A percentile compares a stretch with the other conserved stretches of the same genome.
Conservation (phyloP, 1,284 basidiomycete genomes). For the Violaceomyces palustris region DNA sequence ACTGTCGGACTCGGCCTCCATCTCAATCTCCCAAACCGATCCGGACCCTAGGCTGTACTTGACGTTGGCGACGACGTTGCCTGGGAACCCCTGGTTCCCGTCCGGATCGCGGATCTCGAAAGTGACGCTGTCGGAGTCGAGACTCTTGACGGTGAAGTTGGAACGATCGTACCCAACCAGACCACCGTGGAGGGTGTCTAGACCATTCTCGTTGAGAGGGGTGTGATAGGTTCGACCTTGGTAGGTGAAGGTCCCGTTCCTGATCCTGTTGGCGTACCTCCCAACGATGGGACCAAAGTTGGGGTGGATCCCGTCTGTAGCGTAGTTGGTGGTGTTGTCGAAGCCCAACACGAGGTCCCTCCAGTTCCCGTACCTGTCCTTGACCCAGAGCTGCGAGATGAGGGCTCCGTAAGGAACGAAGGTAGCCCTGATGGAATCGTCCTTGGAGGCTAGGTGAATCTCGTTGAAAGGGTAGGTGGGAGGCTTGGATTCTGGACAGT, state of each 20-base stretch:
- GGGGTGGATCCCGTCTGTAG: slow-evolving; percentile 39
- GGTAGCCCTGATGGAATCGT: slow-evolving; percentile 40
- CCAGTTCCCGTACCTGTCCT: slow-evolving; percentile 33
- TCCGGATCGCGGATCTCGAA: slow-evolving; percentile 36
- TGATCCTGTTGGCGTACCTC: slow-evolving; percentile 47
- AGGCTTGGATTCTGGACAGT: slow-evolving; percentile 17
- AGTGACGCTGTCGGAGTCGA: slow-evolving; percentile 20
- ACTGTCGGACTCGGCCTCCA: slow-evolving; percentile 28
- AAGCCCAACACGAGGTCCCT: slow-evolving; percentile 40
- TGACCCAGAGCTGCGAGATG: slow-evolving; percentile 44
- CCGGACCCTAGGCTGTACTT: slow-evolving; percentile 23
- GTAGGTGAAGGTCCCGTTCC: slow-evolving; percentile 44
- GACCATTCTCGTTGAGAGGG: slow-evolving; percentile 27
- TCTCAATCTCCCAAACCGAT: slow-evolving; percentile 28
- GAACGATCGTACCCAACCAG: slow-evolving; percentile 40
- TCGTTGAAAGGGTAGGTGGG: slow-evolving; percentile 39
- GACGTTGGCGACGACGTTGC: slow-evolving; percentile 17
- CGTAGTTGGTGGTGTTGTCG: slow-evolving; percentile 49
- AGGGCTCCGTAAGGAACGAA: slow-evolving; percentile 40
- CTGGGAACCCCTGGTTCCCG: slow-evolving; percentile 48
- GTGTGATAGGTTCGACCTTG: slow-evolving; percentile 29
- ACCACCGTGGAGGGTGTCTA: slow-evolving; percentile 46
- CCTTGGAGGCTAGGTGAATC: slow-evolving; percentile 34
- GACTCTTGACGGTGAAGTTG: slow-evolving; percentile 21
- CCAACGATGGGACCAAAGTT: slow-evolving; percentile 46